These are phyloP conservation scores for Scalesia atractyloides DNA, from an alignment of 129 eudicot species.

Conservation along the genomic window DNA sequence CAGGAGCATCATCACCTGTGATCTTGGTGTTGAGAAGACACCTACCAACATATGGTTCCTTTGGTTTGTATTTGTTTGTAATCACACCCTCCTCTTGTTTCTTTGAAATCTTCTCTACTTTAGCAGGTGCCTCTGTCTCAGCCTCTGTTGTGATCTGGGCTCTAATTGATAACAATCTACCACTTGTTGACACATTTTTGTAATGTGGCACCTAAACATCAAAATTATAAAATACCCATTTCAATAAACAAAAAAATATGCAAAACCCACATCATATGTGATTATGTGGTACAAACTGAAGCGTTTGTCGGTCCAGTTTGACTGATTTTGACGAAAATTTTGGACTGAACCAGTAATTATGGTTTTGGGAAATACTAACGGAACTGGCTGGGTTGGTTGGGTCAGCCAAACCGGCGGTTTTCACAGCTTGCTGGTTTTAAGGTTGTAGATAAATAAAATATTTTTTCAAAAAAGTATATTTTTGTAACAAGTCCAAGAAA, in stretches of 20 bases:
- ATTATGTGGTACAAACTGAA: too few relatives aligned
- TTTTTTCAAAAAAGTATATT: too few relatives aligned
- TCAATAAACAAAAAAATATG: background rate
- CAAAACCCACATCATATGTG: background rate
- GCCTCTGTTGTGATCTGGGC: constrained; percentile 84
- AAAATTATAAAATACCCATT: background rate
- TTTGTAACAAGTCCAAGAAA: too few relatives aligned
- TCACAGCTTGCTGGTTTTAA: too few relatives aligned
- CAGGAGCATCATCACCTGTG: constrained; percentile 99
- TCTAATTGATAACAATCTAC: constrained; percentile 57
- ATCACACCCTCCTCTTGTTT: constrained; percentile 89
- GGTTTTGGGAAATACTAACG: too few relatives aligned
- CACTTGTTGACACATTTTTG: constrained; percentile 61
- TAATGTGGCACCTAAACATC: constrained; percentile 63
- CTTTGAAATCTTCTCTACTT: constrained; percentile 81
- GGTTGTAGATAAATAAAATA: too few relatives aligned
- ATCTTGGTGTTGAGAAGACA: constrained; percentile 96
- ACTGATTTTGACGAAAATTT: too few relatives aligned
- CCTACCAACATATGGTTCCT: constrained; percentile 73
- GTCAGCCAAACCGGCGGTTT: too few relatives aligned
- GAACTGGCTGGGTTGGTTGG: too few relatives aligned
- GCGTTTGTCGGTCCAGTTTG: too few relatives aligned
- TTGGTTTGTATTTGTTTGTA: constrained; percentile 74
- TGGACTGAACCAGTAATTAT: too few relatives aligned
- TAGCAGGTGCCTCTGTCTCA: constrained; percentile 52